Evolutionary conservation across 139 green algal species (phyloP), one percentile per base, ranked within the genome.

Genomic region (Chlorella sp.): DNA sequence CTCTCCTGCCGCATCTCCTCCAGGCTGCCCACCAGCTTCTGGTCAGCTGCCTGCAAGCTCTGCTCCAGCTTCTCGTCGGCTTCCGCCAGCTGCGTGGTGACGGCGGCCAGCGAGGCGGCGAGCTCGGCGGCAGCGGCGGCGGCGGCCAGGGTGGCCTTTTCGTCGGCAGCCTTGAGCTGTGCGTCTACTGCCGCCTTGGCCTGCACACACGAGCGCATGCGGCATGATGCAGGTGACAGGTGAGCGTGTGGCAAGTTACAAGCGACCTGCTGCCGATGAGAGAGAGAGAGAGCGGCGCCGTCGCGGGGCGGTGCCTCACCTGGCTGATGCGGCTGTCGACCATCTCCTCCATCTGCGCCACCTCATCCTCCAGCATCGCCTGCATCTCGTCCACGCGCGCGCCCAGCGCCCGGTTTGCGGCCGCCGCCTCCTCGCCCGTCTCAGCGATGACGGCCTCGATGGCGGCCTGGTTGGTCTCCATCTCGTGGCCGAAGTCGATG

Each of bases 301-400:
- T n/a, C n/a, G n/a, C n/a, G n/a, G n/a, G n/a, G n/a, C n/a, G n/a
- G n/a, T n/a, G 42, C 42, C 42, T 17, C 42, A 55, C 42, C 42
- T 55, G 42, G 10, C 17, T 17, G 10, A 55, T 10, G 42, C 42
- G 42, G 42, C 10, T 55, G 42, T 70, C 59, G 5, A 74, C 49
- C 51, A 55, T 60, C 30, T 78, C 74, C 26, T 74, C 74, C 67
- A 74, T 50, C 1, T 27, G 26, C 23, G 23, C 20, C 51, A 78
- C 74, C 74, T 79, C 74, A 34, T 79, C 74, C 60, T 79, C 74
- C 74, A 79, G 67, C 74, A 79, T 79, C 35, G 66, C 50, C 59
- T 70, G 32, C 35, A 79, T 35, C 67, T 79, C 74, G 1, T 79
- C 74, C 27, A 51, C 64, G 3, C 30, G 35, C 10, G 42, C 42